Percentiles rank a stretch among this genome's conserved stretches.
These are phyloP conservation scores for Cucumis hystrix DNA, from an alignment of 306 rosid genomes.

Conservation along the genomic window DNA sequence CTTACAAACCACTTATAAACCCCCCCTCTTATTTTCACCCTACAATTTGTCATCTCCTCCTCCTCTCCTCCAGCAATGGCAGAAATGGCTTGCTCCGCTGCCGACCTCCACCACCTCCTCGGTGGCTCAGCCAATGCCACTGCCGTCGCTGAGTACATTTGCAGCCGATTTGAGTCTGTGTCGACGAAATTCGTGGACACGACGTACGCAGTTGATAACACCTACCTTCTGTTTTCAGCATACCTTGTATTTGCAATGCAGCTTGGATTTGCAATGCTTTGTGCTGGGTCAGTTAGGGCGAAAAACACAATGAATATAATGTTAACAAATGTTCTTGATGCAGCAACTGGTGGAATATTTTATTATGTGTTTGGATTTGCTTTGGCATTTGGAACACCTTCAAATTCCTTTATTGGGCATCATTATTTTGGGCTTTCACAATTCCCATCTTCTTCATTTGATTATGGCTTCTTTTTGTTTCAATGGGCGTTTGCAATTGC, in stretches of 20 bases:
- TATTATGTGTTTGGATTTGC: conserved; percentile 43
- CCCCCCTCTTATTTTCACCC: background rate
- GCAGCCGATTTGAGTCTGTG: conserved; percentile 22
- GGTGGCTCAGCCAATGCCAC: conserved; percentile 12
- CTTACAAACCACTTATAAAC: too few relatives aligned
- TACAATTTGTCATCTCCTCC: conserved; percentile 12
- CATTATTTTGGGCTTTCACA: conserved; percentile 27
- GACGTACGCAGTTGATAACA: conserved; percentile 24
- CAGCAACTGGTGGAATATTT: conserved; percentile 36
- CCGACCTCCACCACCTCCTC: conserved; percentile 28
- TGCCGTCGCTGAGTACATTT: conserved; percentile 33
- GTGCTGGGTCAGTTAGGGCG: conserved; percentile 48
- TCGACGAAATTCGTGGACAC: conserved; percentile 32
- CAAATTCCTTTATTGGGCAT: conserved; percentile 34
- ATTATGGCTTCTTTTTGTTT: conserved; percentile 28
- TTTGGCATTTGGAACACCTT: conserved; percentile 34
- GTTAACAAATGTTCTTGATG: conserved; percentile 49
- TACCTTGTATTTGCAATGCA: conserved; percentile 55
- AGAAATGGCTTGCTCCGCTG: conserved; percentile 24
- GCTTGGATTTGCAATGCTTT: conserved; percentile 48
- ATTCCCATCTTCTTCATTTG: conserved; percentile 27
- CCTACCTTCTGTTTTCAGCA: conserved; percentile 38
- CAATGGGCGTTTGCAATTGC: conserved; percentile 58
- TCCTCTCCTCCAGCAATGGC: background rate
- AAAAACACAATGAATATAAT: conserved; percentile 53